phyloP scores from a whole-genome alignment of 2,329 filamentous ascomycete species.

The Penicillium sp. region DNA sequence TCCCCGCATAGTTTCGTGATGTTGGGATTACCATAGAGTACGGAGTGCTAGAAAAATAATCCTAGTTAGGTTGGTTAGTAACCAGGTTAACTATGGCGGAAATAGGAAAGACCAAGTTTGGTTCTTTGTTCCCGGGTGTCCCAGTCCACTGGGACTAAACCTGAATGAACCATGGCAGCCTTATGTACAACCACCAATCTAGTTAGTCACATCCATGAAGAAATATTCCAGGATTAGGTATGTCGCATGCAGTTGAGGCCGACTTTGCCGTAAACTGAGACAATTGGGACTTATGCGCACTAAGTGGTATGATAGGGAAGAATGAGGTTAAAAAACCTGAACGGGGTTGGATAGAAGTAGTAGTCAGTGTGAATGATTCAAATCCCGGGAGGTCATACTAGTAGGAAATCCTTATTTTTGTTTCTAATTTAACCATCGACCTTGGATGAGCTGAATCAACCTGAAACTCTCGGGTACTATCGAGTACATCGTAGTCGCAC shows the following conservation, averaged over 20 bases:
- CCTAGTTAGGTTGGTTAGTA: too few relatives aligned
- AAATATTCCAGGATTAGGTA: neutral
- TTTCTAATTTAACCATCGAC: neutral
- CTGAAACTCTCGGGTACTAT: slow-evolving; percentile 12
- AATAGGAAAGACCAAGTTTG: neutral
- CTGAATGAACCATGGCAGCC: too few relatives aligned
- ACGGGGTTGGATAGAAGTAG: too few relatives aligned
- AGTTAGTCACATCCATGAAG: neutral
- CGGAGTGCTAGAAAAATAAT: too few relatives aligned
- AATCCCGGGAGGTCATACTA: neutral
- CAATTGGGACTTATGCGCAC: neutral
- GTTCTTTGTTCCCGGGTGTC: neutral
- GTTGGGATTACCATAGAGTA: too few relatives aligned
- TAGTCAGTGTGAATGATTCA: neutral
- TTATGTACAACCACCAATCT: too few relatives aligned
- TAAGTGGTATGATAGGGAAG: neutral
- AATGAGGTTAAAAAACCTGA: neutral
- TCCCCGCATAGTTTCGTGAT: slow-evolving; percentile 19
- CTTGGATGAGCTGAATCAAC: slow-evolving; percentile 5
- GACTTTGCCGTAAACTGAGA: neutral
- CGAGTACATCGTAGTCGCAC: neutral
- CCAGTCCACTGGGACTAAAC: neutral
- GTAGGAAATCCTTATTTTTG: neutral
- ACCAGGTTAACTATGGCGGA: too few relatives aligned
- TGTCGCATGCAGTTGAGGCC: slow-evolving; percentile 1